Base-by-base conservation (phyloP, 352 stramenopile species). In the Thraustochytrium sp. region DNA sequence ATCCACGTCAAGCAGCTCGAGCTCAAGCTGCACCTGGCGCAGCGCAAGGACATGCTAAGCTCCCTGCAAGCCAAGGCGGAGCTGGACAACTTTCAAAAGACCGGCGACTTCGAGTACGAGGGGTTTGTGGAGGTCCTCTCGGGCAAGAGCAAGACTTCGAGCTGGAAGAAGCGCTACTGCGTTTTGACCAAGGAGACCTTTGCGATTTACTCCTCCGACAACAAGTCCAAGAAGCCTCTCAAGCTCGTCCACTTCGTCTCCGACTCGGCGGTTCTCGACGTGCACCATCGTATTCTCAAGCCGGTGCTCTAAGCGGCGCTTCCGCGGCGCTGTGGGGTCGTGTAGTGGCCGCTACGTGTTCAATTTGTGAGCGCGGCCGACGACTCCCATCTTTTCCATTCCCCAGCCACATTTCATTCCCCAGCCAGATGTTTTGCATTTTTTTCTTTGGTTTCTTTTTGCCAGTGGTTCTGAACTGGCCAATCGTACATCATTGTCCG, bases 31-130 rank as follows among this genome's bases (percentile, higher is more conserved):
- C 40, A 48, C 2, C 46, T n/a, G 9, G 68, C 68, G 26, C 68
- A 80, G 68, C 68, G 68, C 68, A 80, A 55, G 31, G 68, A 80
- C 49, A 80, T 80, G 68, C 42, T 77, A 21, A 80, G 68, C 42
- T 46, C 68, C 5, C 68, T 80, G 26, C 68, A 80, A 26, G 68
- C 68, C 36, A 46, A 80, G 53, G 68, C 68, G 11, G 68, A 80
- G 37, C 53, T 80, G 11, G 68, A 80, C 9, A 80, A 80, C 51
- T 80, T 65, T 36, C 31, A 49, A 68, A 80, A 80, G 68, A 62
- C 46, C 13, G 68, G 21, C 13, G 68, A 80, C 18, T 40, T 80
- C 18, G 21, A 16, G 18, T 80, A 80, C 37, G 48, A 61, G 13
- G 68, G 68, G 9, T 80, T 55, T 31, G 42, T 72, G 11, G 68